Base-by-base conservation (phyloP, 2,329 filamentous ascomycete species). In the Dactylellina leptospora region DNA sequence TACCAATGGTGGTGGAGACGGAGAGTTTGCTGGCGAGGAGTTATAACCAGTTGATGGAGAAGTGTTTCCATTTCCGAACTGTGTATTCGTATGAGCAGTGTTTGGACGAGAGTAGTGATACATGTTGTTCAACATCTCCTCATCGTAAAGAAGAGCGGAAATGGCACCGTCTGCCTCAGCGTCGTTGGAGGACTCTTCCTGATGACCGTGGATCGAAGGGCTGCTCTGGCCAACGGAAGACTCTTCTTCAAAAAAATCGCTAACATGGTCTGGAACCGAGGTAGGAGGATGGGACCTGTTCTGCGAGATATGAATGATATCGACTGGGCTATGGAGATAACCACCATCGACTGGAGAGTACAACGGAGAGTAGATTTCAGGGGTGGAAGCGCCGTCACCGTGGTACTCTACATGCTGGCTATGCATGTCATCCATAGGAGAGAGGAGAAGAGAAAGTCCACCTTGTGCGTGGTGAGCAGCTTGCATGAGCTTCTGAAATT, bases 401-500 rank as follows among this genome's bases (percentile, higher is more conserved):
- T 72, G 68, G 25, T 72, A 72, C 33, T 72, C 68, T 25, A 72
- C 68, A 55, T 72, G 68, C 27, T 58, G 68, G 28, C 38, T 58
- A n/a, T 72, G 68, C 68, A 72, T 72, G 22, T 72, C 68, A 54
- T 72, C 68, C 68, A 72, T 72, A 2, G 68, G 68, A 27, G 68
- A 72, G n/a, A 72, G 22, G 5, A 72, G 47, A 6, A 72, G 53
- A 64, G 68, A 72, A 11, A 72, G 45, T 18, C 68, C 68, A 30
- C 68, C 68, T 25, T 72, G 68, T 1, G 68, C 59, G 28, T 72
- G 68, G 51, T 72, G 68, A 16, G 68, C 68, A 60, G 68, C 68
- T 51, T 72, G 68, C 68, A 72, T 72, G 18, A 72, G 68, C 47
- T 72, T 72, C 53, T 72, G 68, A 47, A 72, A 72, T 42, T 72